Conservation (phyloP, 1,284 basidiomycete species). For the Termitomyces sp. region DNA sequence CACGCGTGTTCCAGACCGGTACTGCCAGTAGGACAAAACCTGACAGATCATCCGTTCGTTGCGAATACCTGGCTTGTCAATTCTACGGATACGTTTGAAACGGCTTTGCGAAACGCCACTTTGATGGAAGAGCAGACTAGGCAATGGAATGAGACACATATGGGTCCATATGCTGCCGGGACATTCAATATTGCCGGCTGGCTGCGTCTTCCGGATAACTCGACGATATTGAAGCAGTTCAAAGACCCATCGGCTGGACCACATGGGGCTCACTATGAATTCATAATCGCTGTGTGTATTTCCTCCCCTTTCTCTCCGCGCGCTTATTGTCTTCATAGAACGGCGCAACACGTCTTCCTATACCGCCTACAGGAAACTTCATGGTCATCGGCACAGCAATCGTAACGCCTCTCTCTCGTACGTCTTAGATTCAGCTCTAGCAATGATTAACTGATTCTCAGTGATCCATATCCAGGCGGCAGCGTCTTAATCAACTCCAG, state of each 20-base stretch:
- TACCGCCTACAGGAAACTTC: constrained; percentile 15
- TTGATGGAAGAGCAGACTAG: constrained; percentile 2
- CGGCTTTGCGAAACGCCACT: constrained; percentile 4
- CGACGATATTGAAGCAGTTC: constrained; percentile 9
- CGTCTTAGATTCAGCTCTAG: background rate
- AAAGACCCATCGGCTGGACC: constrained; percentile 16
- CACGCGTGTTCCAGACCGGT: constrained; percentile 11
- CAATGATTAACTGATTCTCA: background rate
- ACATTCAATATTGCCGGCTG: constrained; percentile 13
- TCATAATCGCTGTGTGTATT: constrained; percentile 12
- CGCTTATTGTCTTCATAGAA: constrained; percentile 1
- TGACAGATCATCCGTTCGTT: constrained; percentile 33
- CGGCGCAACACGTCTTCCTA: constrained; percentile 7
- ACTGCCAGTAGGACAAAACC: constrained; percentile 31
- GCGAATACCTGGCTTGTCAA: constrained; percentile 14
- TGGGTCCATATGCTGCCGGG: constrained; percentile 11
- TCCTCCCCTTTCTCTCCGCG: too few species aligned
- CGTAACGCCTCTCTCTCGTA: constrained; percentile 15
- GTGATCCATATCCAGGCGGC: constrained; percentile 10
- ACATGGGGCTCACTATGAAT: constrained; percentile 13
- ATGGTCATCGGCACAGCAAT: constrained; percentile 15
- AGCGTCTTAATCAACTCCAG: constrained; percentile 13
- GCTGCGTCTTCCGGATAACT: constrained; percentile 6
- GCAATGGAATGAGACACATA: constrained; percentile 10
- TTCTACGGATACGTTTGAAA: constrained; percentile 13